A percentile compares a stretch with the other conserved stretches of the same genome.
Evolutionary conservation across 129 eudicot species (phyloP).

Genomic region (Centrapalus pauciflorus): DNA sequence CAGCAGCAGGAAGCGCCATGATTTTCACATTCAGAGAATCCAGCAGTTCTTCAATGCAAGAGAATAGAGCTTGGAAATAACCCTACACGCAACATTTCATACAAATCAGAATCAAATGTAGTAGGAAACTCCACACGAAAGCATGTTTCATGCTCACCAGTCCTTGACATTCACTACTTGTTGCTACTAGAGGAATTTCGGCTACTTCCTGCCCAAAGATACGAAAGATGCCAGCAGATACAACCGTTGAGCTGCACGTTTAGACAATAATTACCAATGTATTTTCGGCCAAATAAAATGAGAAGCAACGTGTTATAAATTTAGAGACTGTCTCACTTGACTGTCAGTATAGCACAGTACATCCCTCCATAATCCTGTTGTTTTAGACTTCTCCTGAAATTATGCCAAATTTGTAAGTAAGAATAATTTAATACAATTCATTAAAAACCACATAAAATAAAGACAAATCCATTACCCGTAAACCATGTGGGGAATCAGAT

Average conservation of each 20-base stretch:
- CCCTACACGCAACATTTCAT: constrained; percentile 43
- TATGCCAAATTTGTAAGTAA: constrained; percentile 1
- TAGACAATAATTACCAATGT: constrained; percentile 1
- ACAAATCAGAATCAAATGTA: constrained; percentile 1
- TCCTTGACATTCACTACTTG: constrained; percentile 61
- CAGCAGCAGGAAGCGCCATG: constrained; percentile 88
- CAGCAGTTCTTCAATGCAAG: constrained; percentile 67
- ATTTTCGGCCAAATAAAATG: background rate
- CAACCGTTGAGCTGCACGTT: constrained; percentile 61
- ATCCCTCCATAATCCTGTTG: constrained; percentile 82
- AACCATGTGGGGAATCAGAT: constrained; percentile 79
- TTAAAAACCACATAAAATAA: background rate
- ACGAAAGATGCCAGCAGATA: constrained; percentile 81
- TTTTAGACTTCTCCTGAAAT: constrained; percentile 52
- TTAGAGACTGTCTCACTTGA: constrained; percentile 49
- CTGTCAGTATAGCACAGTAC: constrained; percentile 71
- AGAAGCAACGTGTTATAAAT: background rate
- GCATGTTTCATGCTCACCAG: constrained; percentile 40
- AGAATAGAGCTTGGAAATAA: constrained; percentile 67
- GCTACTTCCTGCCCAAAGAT: constrained; percentile 79
- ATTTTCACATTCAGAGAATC: constrained; percentile 52
- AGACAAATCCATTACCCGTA: constrained; percentile 47
- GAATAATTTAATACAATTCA: background rate
- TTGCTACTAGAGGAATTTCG: constrained; percentile 88
- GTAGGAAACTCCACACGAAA: background rate